Evolutionary conservation across 192 early-diverging fungal genomes (phyloP).

Genomic region (Borealophlyctis nickersoniae): DNA sequence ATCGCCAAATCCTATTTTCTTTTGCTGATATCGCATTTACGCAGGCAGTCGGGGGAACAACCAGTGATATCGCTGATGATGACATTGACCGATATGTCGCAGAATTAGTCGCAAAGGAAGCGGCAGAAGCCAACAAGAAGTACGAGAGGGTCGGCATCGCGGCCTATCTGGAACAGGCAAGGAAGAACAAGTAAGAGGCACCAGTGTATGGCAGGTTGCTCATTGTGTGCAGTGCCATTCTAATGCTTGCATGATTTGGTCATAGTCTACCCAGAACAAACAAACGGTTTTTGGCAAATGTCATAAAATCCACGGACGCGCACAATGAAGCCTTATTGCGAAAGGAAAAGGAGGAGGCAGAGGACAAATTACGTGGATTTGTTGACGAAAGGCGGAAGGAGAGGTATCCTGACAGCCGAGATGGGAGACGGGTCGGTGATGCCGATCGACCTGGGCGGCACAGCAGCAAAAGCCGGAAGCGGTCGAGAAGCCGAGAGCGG

Average conservation of each 20-base stretch:
- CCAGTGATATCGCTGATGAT: slow-evolving; percentile 20
- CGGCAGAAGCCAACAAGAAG: slow-evolving; percentile 16
- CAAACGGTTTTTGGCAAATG: slow-evolving; percentile 37
- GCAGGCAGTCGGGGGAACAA: slow-evolving; percentile 29
- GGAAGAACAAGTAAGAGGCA: slow-evolving; percentile 13
- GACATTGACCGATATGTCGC: slow-evolving; percentile 39
- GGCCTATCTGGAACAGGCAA: slow-evolving; percentile 23
- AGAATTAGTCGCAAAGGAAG: slow-evolving; percentile 27
- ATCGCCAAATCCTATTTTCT: too few relatives aligned
- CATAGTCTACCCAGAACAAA: slow-evolving; percentile 45
- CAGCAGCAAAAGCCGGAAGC: background rate
- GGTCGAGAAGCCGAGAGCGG: background rate
- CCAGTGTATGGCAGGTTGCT: background rate
- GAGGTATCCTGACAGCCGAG: background rate
- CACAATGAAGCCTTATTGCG: slow-evolving; percentile 46
- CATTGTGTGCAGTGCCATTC: background rate
- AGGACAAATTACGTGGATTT: background rate
- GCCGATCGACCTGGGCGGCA: background rate
- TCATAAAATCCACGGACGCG: slow-evolving; percentile 37
- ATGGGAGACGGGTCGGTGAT: background rate
- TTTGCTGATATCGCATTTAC: too few relatives aligned
- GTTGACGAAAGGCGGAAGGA: background rate
- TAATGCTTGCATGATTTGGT: background rate
- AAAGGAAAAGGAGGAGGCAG: slow-evolving; percentile 19
- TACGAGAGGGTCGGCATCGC: slow-evolving; percentile 25